Evolutionary conservation across 306 rosid genomes (phyloP).

Genomic region (Trifolium repens): DNA sequence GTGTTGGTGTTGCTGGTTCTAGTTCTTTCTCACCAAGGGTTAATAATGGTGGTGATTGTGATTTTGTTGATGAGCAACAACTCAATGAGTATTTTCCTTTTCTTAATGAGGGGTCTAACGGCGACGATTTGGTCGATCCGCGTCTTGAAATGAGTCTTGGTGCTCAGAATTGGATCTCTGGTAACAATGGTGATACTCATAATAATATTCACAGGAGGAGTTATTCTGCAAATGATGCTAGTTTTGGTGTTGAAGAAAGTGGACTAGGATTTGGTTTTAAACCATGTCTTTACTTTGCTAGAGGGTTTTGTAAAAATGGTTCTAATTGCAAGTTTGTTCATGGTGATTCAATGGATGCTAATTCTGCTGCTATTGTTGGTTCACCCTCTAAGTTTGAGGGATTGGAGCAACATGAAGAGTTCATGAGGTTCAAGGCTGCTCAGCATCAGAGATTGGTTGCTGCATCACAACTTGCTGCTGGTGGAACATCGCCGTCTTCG

Average conservation of each 20-base stretch:
- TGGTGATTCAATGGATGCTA: conserved; percentile 62
- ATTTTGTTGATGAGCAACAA: conserved; percentile 73
- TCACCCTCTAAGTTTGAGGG: conserved; percentile 72
- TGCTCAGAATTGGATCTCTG: conserved; percentile 64
- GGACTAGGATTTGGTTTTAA: conserved; percentile 65
- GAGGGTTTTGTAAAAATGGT: conserved; percentile 94
- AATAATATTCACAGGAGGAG: conserved; percentile 75
- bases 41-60: conserved; percentile 58
- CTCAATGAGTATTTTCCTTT: conserved; percentile 78
- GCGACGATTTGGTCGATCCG: conserved; percentile 70
- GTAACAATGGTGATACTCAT: conserved; percentile 67
- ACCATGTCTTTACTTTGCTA: conserved; percentile 90
- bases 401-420: conserved; percentile 76
- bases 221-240: conserved; percentile 80
- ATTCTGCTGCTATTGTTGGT: conserved; percentile 56
- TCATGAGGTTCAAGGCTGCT: conserved; percentile 66
- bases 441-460: conserved; percentile 70
- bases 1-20: not conserved
- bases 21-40: conserved; percentile 46
- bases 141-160: conserved; percentile 56
- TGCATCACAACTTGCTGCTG: conserved; percentile 64
- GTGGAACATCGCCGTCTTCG: conserved; percentile 64
- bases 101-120: conserved; percentile 63
- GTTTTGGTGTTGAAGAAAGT: conserved; percentile 71
- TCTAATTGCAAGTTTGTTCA: conserved; percentile 84